Conservation (phyloP, 1,284 basidiomycete species). For the Hortiboletus rubellus region DNA sequence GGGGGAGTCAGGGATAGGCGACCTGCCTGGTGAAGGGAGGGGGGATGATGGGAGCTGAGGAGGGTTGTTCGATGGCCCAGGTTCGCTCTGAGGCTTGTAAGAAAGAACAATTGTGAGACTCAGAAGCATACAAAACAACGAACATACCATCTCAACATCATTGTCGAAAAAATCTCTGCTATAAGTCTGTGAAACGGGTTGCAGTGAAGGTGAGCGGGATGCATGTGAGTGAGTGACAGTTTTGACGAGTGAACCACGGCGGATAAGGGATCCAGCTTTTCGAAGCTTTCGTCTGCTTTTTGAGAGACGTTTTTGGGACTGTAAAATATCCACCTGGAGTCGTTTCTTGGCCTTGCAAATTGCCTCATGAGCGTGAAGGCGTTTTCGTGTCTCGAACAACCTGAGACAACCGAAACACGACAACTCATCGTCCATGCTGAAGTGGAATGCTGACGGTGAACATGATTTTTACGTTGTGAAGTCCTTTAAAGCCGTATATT, state of each 20-base stretch:
- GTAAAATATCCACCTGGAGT: not conserved
- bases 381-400: not conserved
- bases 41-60: too few relatives aligned
- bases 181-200: not conserved
- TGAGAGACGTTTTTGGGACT: not conserved
- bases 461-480: too few relatives aligned
- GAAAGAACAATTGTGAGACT: not conserved
- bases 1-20: too few relatives aligned
- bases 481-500: too few relatives aligned
- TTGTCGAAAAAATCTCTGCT: not conserved
- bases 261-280: not conserved
- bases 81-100: not conserved
- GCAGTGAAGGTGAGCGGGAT: not conserved
- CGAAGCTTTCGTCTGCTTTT: not conserved
- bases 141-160: not conserved
- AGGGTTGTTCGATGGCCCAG: not conserved
- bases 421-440: not conserved
- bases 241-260: not conserved
- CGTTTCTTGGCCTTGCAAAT: not conserved
- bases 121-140: too few relatives aligned
- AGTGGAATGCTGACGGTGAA: not conserved
- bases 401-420: not conserved
- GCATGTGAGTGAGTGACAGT: too few relatives aligned
- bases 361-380: not conserved
- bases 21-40: not conserved